Evolutionary conservation across 169 alveolate species (phyloP), one percentile per base, ranked within the genome.

Genomic region (Besnoitia besnoiti): DNA sequence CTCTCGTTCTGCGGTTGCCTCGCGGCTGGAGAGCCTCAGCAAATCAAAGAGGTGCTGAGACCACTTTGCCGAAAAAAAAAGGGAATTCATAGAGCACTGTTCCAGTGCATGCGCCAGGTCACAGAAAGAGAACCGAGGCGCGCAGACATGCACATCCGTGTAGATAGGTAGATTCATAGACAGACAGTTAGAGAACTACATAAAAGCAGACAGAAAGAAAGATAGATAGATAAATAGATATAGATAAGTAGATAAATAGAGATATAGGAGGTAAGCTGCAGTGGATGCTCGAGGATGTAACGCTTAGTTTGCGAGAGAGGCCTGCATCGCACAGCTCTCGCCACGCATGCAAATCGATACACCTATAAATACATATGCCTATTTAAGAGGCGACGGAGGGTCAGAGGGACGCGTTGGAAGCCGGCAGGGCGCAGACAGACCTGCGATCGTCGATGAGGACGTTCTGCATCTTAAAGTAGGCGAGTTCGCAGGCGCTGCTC

Each of bases 401-500:
- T 10, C 62, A 50, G 30, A 50, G 19, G 19, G 19, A 50, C 10
- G 62, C 62, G 62, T 14, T 10, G 62, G 19, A 50, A 50, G 62
- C 62, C 62, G 62, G n/a, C 30, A 7, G 40, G 30, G 14, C 35
- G 80, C 30, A 0, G 47, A 27, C 76, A 0, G 2, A 92, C 95
- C 95, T 61, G 16, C 94, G 19, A 93, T 98, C 99, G 94, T 99
- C 99, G 59, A 99, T 97, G 30, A 98, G 95, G 2, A 98, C 99
- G 75, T 98, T 98, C 75, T 99, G 99, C 99, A 99, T 99, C 94
- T 98, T 98, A 90, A 97, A 96, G 94, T 97, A 98, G 0, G 99
- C 99, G 90, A 98, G 98, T 92, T 98, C 98, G 91, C 99, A 98
- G 42, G 98, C 97, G 67, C 98, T 98, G 62, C 97, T 98, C 79